A percentile compares a stretch with the other conserved stretches of the same genome.
Evolutionary conservation across 2,329 filamentous ascomycete genomes (phyloP).

Genomic region (Nemania serpens): DNA sequence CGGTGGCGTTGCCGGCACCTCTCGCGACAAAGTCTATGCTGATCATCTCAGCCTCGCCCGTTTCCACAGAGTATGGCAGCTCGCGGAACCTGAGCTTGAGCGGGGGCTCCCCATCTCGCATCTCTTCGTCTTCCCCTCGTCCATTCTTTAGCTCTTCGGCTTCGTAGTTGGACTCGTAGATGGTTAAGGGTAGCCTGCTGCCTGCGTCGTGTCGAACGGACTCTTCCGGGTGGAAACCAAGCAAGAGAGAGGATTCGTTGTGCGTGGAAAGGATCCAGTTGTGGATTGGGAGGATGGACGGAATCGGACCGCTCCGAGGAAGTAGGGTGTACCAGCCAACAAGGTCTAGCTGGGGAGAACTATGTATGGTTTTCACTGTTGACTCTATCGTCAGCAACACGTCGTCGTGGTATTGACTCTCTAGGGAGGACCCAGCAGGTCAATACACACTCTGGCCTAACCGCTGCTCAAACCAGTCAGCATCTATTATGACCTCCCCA

Average conservation of each 20-base stretch:
- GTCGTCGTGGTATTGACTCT: neutral
- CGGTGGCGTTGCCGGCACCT: slow-evolving; percentile 79
- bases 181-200: slow-evolving; percentile 83
- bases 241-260: slow-evolving; percentile 85
- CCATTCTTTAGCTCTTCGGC: slow-evolving; percentile 60
- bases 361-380: slow-evolving; percentile 88
- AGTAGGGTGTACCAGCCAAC: slow-evolving; percentile 92
- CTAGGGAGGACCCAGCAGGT: neutral
- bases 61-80: slow-evolving; percentile 86
- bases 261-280: slow-evolving; percentile 72
- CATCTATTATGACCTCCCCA: slow-evolving; percentile 66
- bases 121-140: slow-evolving; percentile 69
- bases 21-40: slow-evolving; percentile 91
- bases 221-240: slow-evolving; percentile 79
- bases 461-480: slow-evolving; percentile 74
- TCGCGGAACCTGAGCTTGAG: slow-evolving; percentile 77
- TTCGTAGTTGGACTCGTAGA: slow-evolving; percentile 86
- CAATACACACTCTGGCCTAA: slow-evolving; percentile 77
- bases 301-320: slow-evolving; percentile 71
- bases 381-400: slow-evolving; percentile 21
- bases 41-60: slow-evolving; percentile 97
- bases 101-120: slow-evolving; percentile 66
- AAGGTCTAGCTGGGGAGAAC: slow-evolving; percentile 78
- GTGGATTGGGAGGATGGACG: slow-evolving; percentile 73
- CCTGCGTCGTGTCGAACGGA: slow-evolving; percentile 61